phyloP scores from a whole-genome alignment of 73 alveolate species.

The Vitrella brassicaformis region DNA sequence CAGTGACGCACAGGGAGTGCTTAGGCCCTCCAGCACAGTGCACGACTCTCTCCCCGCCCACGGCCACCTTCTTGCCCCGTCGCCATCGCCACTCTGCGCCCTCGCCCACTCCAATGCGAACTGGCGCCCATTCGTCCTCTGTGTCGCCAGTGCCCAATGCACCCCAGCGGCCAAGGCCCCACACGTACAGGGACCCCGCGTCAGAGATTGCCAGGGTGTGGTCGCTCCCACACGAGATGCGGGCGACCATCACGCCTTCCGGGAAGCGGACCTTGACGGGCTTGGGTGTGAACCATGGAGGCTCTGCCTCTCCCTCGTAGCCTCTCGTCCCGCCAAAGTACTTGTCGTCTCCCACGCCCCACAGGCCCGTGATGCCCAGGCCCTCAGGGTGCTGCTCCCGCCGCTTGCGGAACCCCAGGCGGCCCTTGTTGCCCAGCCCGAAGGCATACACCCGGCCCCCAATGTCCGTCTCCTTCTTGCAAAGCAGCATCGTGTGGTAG shows the following conservation, averaged over 20 bases:
- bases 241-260: constrained; percentile 33
- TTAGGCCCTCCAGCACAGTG: constrained; percentile 39
- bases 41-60: neutral
- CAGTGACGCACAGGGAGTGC: constrained; percentile 29
- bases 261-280: neutral
- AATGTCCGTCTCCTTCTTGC: neutral
- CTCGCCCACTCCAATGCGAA: neutral
- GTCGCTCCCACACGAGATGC: constrained; percentile 65
- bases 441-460: neutral
- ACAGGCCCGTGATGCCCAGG: too few species aligned
- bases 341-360: too few species aligned
- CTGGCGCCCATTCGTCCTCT: constrained; percentile 17
- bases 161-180: constrained; percentile 60
- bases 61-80: too few species aligned
- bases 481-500: neutral
- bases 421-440: neutral
- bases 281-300: too few species aligned
- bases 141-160: constrained; percentile 41
- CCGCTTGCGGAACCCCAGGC: neutral
- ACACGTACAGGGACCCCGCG: constrained; percentile 54
- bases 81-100: too few species aligned
- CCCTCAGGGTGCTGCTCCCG: neutral
- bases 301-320: too few species aligned
- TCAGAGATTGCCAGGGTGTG: constrained; percentile 62
- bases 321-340: neutral